Conservation (phyloP, 163 green algal species). For the Scenedesmus sp. region DNA sequence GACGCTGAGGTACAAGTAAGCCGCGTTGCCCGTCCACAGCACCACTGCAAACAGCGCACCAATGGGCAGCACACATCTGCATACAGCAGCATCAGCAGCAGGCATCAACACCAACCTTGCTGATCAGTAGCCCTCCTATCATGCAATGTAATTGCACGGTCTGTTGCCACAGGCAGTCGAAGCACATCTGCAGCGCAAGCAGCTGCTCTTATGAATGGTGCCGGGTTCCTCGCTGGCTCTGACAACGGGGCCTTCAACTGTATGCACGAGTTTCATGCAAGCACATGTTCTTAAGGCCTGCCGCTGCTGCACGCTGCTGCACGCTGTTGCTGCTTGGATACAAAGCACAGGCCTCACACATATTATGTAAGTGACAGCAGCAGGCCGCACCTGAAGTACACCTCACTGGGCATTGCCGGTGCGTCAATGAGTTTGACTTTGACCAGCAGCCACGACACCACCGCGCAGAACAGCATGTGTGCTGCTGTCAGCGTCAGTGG, state of each 20-base stretch:
- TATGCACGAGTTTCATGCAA: no score
- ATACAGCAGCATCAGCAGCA: slow-evolving; percentile 20
- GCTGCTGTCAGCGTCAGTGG: slow-evolving; percentile 83
- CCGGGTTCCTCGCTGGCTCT: no score
- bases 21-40: slow-evolving; percentile 90
- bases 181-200: no score
- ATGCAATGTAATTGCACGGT: no score
- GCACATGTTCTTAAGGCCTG: no score
- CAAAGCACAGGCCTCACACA: neutral
- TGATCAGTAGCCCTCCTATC: no score
- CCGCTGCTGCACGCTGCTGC: no score
- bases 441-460: slow-evolving; percentile 71
- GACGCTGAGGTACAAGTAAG: slow-evolving; percentile 90
- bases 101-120: neutral
- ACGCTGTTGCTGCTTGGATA: neutral
- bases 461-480: slow-evolving; percentile 90
- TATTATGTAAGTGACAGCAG: neutral
- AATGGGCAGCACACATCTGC: slow-evolving; percentile 85
- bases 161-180: no score
- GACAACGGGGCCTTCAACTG: no score
- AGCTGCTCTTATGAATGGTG: no score
- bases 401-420: slow-evolving; percentile 71
- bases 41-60: slow-evolving; percentile 82
- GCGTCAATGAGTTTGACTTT: slow-evolving; percentile 69
- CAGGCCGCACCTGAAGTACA: slow-evolving; percentile 73